Evolutionary conservation across 345 rosid species (phyloP).

Genomic region (Sisymbrium irio): DNA sequence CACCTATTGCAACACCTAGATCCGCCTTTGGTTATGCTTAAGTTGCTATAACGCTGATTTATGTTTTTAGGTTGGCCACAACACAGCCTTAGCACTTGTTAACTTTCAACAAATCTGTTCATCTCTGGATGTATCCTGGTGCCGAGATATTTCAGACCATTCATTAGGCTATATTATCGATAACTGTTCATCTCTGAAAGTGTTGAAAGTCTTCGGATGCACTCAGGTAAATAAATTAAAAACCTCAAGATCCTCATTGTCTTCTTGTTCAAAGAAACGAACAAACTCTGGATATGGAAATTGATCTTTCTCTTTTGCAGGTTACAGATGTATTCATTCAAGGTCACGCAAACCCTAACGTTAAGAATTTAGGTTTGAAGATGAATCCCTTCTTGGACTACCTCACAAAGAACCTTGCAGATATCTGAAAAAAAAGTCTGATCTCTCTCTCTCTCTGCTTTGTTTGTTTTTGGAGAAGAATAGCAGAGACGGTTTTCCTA

Average conservation of each 20-base stretch:
- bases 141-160: slow-evolving; percentile 64
- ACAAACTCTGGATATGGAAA: not conserved
- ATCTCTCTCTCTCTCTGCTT: not conserved
- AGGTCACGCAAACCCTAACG: slow-evolving; percentile 69
- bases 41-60: not conserved
- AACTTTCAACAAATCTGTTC: slow-evolving; percentile 47
- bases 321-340: slow-evolving; percentile 57
- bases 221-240: slow-evolving; percentile 55
- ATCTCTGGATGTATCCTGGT: slow-evolving; percentile 81
- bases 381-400: slow-evolving; percentile 51
- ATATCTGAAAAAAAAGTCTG: not conserved
- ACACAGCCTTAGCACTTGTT: slow-evolving; percentile 66
- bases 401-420: not conserved
- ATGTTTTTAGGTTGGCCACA: slow-evolving; percentile 54
- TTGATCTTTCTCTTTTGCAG: slow-evolving; percentile 44
- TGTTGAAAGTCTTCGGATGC: slow-evolving; percentile 84
- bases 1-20: no score
- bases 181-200: slow-evolving; percentile 62
- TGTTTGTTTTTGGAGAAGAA: slow-evolving; percentile 5
- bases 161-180: slow-evolving; percentile 81
- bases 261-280: not conserved
- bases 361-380: slow-evolving; percentile 64
- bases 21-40: slow-evolving; percentile 1
- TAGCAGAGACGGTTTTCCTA: not conserved
- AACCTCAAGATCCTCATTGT: not conserved